A percentile compares a stretch with the other conserved stretches of the same genome.
Conservation (phyloP, 2,329 filamentous ascomycete genomes). For the Cryoendolithus antarcticus region DNA sequence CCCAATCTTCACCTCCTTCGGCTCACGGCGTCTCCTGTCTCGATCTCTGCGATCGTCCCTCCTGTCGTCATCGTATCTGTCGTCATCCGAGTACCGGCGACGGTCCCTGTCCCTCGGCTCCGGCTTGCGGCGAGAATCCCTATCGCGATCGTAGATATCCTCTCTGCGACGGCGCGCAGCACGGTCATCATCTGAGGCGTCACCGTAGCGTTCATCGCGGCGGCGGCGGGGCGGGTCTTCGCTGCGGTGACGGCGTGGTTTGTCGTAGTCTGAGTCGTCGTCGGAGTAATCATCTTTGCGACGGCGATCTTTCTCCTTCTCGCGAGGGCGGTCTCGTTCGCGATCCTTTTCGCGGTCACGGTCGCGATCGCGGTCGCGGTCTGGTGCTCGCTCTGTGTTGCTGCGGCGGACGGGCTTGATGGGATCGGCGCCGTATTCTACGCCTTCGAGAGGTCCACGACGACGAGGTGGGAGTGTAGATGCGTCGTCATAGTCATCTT, state of each 20-base stretch:
- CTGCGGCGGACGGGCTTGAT: conserved; percentile 5
- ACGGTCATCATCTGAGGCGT: conserved; percentile 5
- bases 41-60: conserved; percentile 6
- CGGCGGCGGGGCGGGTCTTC: conserved; percentile 9
- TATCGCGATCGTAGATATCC: conserved; percentile 4
- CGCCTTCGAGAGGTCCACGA: conserved; percentile 9
- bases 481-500: conserved; percentile 13
- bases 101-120: conserved; percentile 6
- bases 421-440: conserved; percentile 7
- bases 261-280: conserved; percentile 12
- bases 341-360: too few relatives aligned
- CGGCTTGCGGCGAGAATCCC: too few relatives aligned
- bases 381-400: conserved; percentile 6
- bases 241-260: conserved; percentile 9
- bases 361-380: conserved; percentile 7
- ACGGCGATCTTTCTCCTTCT: conserved; percentile 3
- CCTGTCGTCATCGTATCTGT: conserved; percentile 7
- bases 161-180: conserved; percentile 9
- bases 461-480: conserved; percentile 14
- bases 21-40: conserved; percentile 6
- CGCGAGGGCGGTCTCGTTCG: conserved; percentile 8
- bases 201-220: conserved; percentile 5
- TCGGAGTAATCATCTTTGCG: conserved; percentile 10
- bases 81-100: conserved; percentile 5
- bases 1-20: conserved; percentile 20